Conservation (phyloP, 257 asterid species). For the Scutellaria baicalensis region DNA sequence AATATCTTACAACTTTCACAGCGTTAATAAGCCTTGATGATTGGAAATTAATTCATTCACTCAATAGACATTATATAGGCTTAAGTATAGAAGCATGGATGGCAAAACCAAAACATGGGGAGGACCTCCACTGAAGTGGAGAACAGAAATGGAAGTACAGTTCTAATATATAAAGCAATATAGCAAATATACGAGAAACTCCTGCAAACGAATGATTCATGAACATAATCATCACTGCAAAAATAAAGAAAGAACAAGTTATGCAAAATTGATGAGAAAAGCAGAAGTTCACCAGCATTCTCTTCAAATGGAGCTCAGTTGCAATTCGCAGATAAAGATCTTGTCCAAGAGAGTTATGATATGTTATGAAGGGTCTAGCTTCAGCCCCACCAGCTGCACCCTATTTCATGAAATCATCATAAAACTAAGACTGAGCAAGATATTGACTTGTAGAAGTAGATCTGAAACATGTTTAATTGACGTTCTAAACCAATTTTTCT, state of each 20-base stretch:
- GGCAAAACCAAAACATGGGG: neutral
- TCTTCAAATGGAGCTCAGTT: conserved; percentile 95
- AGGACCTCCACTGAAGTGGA: neutral
- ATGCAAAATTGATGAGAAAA: neutral
- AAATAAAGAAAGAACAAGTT: neutral
- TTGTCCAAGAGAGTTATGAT: conserved; percentile 96
- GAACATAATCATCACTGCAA: neutral
- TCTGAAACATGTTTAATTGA: neutral
- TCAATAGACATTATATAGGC: no score
- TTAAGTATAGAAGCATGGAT: neutral
- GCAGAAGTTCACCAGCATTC: conserved; percentile 77
- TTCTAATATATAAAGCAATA: neutral
- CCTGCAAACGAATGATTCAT: neutral
- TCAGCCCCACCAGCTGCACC: conserved; percentile 99
- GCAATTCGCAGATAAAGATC: conserved; percentile 97
- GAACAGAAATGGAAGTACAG: neutral
- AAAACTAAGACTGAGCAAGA: neutral
- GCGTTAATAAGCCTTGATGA: neutral
- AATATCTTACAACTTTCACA: neutral
- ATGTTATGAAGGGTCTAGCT: conserved; percentile 97
- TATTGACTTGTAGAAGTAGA: neutral
- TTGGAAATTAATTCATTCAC: neutral
- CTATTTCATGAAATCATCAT: conserved; percentile 41
- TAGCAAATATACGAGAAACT: neutral
- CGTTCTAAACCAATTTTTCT: neutral